Evolutionary conservation across 2,329 filamentous ascomycete species (phyloP).

Genomic region (Aspergillus melleus): DNA sequence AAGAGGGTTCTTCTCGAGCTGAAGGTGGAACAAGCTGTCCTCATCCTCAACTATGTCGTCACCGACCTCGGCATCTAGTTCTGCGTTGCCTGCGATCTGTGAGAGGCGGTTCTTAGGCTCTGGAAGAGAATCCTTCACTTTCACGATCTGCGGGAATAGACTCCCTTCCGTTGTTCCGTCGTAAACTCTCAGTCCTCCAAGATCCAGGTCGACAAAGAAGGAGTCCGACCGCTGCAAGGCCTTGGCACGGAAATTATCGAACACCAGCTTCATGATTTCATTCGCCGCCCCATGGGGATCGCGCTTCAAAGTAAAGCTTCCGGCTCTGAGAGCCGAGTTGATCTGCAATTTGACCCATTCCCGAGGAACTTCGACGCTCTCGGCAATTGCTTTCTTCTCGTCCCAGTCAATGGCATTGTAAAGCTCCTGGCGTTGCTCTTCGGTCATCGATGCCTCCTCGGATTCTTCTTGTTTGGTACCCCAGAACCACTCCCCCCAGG

Average conservation of each 20-base stretch:
- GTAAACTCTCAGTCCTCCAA: constrained; percentile 90
- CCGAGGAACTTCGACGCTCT: constrained; percentile 83
- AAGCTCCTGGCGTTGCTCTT: constrained; percentile 92
- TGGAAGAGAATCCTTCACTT: constrained; percentile 81
- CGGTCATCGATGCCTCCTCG: constrained; percentile 84
- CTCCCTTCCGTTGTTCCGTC: constrained; percentile 92
- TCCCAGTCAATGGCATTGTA: constrained; percentile 99
- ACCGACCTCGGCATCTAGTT: constrained; percentile 40
- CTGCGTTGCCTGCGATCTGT: constrained; percentile 32
- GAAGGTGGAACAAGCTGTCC: constrained; percentile 87
- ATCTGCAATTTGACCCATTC: constrained; percentile 92
- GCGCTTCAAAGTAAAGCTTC: constrained; percentile 90
- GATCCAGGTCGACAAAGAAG: constrained; percentile 79
- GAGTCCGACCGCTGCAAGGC: constrained; percentile 89
- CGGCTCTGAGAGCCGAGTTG: constrained; percentile 88
- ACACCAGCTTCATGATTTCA: constrained; percentile 87
- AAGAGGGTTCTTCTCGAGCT: constrained; percentile 92
- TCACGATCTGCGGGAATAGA: constrained; percentile 90
- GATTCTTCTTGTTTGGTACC: constrained; percentile 71
- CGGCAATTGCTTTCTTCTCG: constrained; percentile 85
- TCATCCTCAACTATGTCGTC: constrained; percentile 49
- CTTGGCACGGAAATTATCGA: constrained; percentile 91
- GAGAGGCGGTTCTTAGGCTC: constrained; percentile 47
- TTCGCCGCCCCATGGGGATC: constrained; percentile 74
- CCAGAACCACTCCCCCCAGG: constrained; percentile 93